Evolutionary conservation across 768 basidiomycete genomes (phyloP).

Genomic region (Arthromyces matolae): DNA sequence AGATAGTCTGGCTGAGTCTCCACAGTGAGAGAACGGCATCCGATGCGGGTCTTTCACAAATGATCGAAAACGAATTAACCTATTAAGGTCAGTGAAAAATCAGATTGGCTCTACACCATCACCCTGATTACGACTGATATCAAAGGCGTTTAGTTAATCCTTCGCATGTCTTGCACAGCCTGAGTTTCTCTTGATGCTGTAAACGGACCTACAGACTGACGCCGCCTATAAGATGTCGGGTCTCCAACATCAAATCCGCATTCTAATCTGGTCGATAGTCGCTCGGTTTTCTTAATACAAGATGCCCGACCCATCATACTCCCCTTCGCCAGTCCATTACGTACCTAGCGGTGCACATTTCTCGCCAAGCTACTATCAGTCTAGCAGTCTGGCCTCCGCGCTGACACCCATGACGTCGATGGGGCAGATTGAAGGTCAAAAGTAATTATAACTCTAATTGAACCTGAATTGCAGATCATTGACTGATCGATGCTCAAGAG

Average conservation of each 20-base stretch:
- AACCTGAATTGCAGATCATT: neutral
- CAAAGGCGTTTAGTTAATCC: neutral
- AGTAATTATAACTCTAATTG: neutral
- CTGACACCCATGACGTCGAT: slow-evolving; percentile 1
- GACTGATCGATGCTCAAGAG: neutral
- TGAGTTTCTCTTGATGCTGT: too few species aligned
- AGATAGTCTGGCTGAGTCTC: neutral
- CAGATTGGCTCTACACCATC: slow-evolving; percentile 6
- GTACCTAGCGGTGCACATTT: neutral
- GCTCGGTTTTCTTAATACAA: too few species aligned
- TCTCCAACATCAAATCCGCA: too few species aligned
- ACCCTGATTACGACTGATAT: neutral
- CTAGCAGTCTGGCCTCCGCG: slow-evolving; percentile 8
- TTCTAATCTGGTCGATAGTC: too few species aligned
- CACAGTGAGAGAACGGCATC: neutral
- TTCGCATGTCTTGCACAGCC: slow-evolving; percentile 4
- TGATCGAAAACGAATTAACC: neutral
- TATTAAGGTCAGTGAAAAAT: neutral
- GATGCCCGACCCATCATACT: neutral
- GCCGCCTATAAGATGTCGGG: too few species aligned
- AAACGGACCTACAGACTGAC: too few species aligned
- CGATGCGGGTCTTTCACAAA: neutral
- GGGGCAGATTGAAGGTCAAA: neutral
- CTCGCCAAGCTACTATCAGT: slow-evolving; percentile 3
- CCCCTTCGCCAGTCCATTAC: neutral